phyloP scores from a whole-genome alignment of 768 basidiomycete species.

The Phanerodontia chrysosporium region DNA sequence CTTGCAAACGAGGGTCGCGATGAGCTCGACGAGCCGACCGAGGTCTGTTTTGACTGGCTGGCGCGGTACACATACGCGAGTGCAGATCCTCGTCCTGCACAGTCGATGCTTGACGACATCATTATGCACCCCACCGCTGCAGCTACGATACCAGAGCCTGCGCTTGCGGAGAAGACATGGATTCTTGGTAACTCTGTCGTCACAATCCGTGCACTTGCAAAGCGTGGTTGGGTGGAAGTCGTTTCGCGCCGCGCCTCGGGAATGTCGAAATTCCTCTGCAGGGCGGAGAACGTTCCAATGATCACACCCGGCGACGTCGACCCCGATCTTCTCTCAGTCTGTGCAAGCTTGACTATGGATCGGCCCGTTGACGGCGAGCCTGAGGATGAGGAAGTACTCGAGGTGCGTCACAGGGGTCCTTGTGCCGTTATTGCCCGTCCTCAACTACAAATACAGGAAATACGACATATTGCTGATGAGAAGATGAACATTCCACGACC shows the following conservation, averaged over 20 bases:
- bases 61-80: slow-evolving; percentile 92
- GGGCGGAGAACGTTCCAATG: slow-evolving; percentile 85
- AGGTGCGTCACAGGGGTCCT: slow-evolving; percentile 12
- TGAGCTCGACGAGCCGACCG: slow-evolving; percentile 81
- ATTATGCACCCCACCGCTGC: slow-evolving; percentile 42
- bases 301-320: slow-evolving; percentile 81
- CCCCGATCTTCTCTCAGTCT: slow-evolving; percentile 69
- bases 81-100: slow-evolving; percentile 86
- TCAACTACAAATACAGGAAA: background rate
- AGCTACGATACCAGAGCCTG: slow-evolving; percentile 33
- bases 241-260: slow-evolving; percentile 85
- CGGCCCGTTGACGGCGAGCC: slow-evolving; percentile 30
- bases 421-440: background rate
- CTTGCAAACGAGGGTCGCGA: slow-evolving; percentile 71
- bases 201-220: slow-evolving; percentile 69
- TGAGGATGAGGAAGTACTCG: slow-evolving; percentile 15
- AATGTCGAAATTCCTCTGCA: slow-evolving; percentile 76
- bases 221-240: slow-evolving; percentile 87
- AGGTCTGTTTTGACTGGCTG: slow-evolving; percentile 98
- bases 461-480: slow-evolving; percentile 9
- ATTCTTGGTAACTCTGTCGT: slow-evolving; percentile 79
- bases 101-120: slow-evolving; percentile 73
- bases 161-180: slow-evolving; percentile 72
- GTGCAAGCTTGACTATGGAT: slow-evolving; percentile 72
- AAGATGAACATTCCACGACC: slow-evolving; percentile 37